Evolutionary conservation across 2,329 filamentous ascomycete species (phyloP).

Genomic region (Fusarium albidum): DNA sequence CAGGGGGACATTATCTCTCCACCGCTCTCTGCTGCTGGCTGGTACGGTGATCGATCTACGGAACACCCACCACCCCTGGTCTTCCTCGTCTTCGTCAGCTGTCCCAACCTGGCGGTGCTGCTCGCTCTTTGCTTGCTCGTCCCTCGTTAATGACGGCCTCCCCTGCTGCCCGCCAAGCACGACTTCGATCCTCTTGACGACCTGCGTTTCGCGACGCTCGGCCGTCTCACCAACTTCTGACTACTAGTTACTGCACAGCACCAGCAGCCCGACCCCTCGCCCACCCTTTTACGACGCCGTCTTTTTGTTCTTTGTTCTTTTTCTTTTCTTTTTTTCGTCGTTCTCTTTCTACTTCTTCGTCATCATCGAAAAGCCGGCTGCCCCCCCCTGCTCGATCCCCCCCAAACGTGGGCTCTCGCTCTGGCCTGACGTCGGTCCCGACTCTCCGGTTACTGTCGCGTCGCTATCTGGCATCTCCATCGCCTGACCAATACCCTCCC

Average conservation of each 20-base stretch:
- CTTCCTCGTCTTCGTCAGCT: conserved; percentile 19
- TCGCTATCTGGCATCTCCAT: conserved; percentile 31
- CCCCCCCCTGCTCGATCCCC: not conserved
- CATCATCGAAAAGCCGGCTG: not conserved
- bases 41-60: conserved; percentile 29
- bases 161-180: conserved; percentile 30
- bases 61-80: conserved; percentile 14
- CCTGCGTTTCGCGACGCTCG: conserved; percentile 20
- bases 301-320: conserved; percentile 19
- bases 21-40: conserved; percentile 25
- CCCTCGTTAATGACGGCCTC: conserved; percentile 22
- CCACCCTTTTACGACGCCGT: conserved; percentile 23
- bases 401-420: conserved; percentile 4
- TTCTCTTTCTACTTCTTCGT: not conserved
- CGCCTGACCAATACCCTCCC: conserved; percentile 33
- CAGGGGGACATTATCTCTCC: conserved; percentile 4
- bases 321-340: conserved; percentile 10
- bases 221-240: conserved; percentile 31
- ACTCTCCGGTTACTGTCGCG: conserved; percentile 32
- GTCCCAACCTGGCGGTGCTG: conserved; percentile 33
- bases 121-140: conserved; percentile 7
- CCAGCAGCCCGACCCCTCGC: conserved; percentile 21
- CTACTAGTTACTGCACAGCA: conserved; percentile 13
- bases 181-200: conserved; percentile 20
- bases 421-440: conserved; percentile 29